Conservation (phyloP, 495 filamentous ascomycete genomes). For the Penicillium lagena region DNA sequence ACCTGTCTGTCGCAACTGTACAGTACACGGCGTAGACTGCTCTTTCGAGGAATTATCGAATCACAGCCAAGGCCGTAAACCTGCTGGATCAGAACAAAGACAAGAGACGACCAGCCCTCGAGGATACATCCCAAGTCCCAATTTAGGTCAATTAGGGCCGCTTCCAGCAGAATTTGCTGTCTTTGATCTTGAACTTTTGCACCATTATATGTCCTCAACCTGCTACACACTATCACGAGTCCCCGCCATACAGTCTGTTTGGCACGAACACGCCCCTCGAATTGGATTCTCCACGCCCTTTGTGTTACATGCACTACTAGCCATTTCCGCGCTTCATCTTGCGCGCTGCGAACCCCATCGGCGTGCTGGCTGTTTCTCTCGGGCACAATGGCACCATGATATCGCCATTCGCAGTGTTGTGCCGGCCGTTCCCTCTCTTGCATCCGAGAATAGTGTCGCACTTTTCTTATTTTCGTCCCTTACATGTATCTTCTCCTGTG, state of each 20-base stretch:
- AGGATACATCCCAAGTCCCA: too few species aligned
- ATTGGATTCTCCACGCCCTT: conserved; percentile 24
- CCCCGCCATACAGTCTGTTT: conserved; percentile 23
- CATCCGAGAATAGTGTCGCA: conserved; percentile 21
- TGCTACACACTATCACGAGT: conserved; percentile 27
- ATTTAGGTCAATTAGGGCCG: neutral
- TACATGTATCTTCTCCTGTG: conserved; percentile 17
- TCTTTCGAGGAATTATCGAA: too few species aligned
- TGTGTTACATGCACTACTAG: conserved; percentile 28
- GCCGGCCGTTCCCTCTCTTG: conserved; percentile 14
- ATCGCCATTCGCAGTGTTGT: conserved; percentile 21
- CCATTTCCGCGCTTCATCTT: conserved; percentile 31
- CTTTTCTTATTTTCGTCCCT: conserved; percentile 32
- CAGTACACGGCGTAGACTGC: too few species aligned
- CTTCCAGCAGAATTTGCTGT: neutral
- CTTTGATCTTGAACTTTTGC: conserved; percentile 27
- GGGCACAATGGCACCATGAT: conserved; percentile 29
- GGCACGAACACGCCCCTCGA: conserved; percentile 21
- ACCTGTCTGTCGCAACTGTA: too few species aligned
- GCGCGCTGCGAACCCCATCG: conserved; percentile 15
- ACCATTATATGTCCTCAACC: conserved; percentile 31
- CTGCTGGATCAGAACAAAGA: too few species aligned
- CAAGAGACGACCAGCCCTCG: too few species aligned
- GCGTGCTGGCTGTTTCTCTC: conserved; percentile 8
- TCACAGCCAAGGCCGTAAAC: too few species aligned